These are phyloP conservation scores for Panus rudis DNA, from an alignment of 768 basidiomycete species.

Conservation along the genomic window DNA sequence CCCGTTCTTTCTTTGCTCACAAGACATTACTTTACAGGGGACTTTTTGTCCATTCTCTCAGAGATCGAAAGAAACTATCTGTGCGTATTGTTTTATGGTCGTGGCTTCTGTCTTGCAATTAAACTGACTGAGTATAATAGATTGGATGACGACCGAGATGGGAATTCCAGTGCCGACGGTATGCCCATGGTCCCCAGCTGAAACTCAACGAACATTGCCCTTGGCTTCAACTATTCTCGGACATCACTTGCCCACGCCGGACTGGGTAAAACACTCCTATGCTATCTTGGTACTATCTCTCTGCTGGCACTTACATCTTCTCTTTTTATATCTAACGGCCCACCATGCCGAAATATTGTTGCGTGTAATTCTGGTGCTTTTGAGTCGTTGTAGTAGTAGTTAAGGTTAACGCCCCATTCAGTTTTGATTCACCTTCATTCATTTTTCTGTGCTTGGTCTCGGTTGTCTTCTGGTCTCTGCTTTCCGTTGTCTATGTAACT, in stretches of 20 bases:
- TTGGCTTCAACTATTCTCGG: not conserved
- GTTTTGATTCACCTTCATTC: too few relatives aligned
- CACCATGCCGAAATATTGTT: not conserved
- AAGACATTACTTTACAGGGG: constrained; percentile 47
- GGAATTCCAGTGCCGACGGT: constrained; percentile 49
- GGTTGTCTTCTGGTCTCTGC: not conserved
- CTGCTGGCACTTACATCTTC: not conserved
- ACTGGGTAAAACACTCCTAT: too few relatives aligned
- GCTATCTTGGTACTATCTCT: not conserved
- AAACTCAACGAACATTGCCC: constrained; percentile 5
- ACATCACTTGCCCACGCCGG: too few relatives aligned
- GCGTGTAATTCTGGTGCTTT: not conserved
- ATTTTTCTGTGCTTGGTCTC: not conserved
- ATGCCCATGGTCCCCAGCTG: constrained; percentile 29
- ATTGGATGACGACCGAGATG: constrained; percentile 67
- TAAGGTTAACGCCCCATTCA: not conserved
- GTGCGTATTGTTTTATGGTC: constrained; percentile 40
- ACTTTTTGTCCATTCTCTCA: constrained; percentile 84
- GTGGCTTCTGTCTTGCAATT: too few relatives aligned
- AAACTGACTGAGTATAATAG: constrained; percentile 28
- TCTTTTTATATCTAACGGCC: not conserved
- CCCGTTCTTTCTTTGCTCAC: constrained; percentile 2
- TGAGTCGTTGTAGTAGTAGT: not conserved
- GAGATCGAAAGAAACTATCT: constrained; percentile 91
- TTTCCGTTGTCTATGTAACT: too few relatives aligned